A percentile compares a stretch with the other conserved stretches of the same genome.
Conservation (phyloP, 805 yeast genomes). For the Zygosaccharomyces bailii region DNA sequence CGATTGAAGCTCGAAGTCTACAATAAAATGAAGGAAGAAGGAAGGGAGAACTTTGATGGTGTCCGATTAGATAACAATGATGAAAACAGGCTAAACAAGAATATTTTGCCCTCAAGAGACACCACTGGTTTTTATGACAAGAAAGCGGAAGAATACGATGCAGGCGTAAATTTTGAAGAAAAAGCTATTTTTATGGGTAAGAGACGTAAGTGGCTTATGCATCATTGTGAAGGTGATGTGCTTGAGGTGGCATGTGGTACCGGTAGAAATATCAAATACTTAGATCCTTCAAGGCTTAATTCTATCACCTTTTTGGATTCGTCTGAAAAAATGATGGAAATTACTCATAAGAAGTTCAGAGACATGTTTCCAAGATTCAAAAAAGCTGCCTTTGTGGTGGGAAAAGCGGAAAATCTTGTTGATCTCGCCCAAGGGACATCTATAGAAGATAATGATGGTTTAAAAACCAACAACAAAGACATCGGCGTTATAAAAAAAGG, state of each 20-base stretch:
- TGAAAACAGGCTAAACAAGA: slow-evolving; percentile 35
- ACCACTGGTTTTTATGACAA: slow-evolving; percentile 75
- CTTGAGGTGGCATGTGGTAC: slow-evolving; percentile 95
- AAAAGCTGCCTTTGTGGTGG: slow-evolving; percentile 83
- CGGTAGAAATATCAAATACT: slow-evolving; percentile 81
- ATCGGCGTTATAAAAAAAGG: slow-evolving; percentile 23
- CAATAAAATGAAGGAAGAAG: slow-evolving; percentile 45
- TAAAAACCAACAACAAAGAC: slow-evolving; percentile 14
- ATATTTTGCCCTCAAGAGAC: slow-evolving; percentile 67
- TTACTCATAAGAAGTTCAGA: slow-evolving; percentile 69
- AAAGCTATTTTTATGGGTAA: slow-evolving; percentile 45
- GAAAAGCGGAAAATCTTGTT: slow-evolving; percentile 79
- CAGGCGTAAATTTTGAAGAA: slow-evolving; percentile 61
- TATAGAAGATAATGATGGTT: slow-evolving; percentile 20
- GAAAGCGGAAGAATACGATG: slow-evolving; percentile 78
- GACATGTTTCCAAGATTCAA: slow-evolving; percentile 60
- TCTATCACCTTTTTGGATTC: slow-evolving; percentile 86
- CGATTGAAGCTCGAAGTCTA: slow-evolving; percentile 57
- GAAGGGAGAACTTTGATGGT: slow-evolving; percentile 36
- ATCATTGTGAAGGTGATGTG: slow-evolving; percentile 79
- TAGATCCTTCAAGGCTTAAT: slow-evolving; percentile 54
- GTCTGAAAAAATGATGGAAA: slow-evolving; percentile 79
- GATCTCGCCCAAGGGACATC: slow-evolving; percentile 44
- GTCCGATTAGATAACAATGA: slow-evolving; percentile 31
- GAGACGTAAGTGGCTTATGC: slow-evolving; percentile 77